Base-by-base conservation (phyloP, 441 rosid genomes). In the Eruca vesicaria region DNA sequence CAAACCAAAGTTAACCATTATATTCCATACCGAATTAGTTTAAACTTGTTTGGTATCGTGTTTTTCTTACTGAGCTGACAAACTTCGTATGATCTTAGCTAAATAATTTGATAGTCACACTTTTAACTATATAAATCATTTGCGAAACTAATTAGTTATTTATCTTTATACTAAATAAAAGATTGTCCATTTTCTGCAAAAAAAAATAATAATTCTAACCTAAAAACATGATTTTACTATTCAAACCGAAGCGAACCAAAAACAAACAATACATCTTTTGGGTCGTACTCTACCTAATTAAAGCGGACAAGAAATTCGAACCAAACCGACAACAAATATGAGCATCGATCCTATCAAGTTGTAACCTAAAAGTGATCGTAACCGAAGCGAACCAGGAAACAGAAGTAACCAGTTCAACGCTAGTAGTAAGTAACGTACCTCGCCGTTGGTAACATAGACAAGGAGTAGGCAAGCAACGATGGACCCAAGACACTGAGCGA, bases 401-500 rank as follows among this genome's bases (percentile, higher is more conserved):
- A 32, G 33, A 18, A 29, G 9, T 7, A 41, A 53, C 12, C n/a
- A 35, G n/a, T 65, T 31, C 3, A 20, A 21, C 2, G 26, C 60
- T 35, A 21, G 2, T 38, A 10, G 1, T 62, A 21, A 10, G 12
- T 78, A 86, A 18, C n/a, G n/a, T 81, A 89, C 94, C 89, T 69
- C 9, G 48, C 87, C 89, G 38, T 72, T 61, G 6, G 98, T 90
- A 28, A 89, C 97, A 31, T 80, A 81, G 63, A 83, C 70, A 60
- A 92, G 97, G 72, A 94, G 97, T 68, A 88, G 84, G 74, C 98
- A 92, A 19, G 98, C 97, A 0, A 86, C 91, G 9, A 85, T 83
- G 69, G 97, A 94, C 72, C 98, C 97, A 57, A 85, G 90, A 80
- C 88, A 92, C 35, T 92, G 98, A 76, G 97, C 96, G 67, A 94